A percentile compares a stretch with the other conserved stretches of the same genome.
These are phyloP conservation scores for Psilocybe subaeruginosa DNA, from an alignment of 768 basidiomycete genomes.

Conservation along the genomic window DNA sequence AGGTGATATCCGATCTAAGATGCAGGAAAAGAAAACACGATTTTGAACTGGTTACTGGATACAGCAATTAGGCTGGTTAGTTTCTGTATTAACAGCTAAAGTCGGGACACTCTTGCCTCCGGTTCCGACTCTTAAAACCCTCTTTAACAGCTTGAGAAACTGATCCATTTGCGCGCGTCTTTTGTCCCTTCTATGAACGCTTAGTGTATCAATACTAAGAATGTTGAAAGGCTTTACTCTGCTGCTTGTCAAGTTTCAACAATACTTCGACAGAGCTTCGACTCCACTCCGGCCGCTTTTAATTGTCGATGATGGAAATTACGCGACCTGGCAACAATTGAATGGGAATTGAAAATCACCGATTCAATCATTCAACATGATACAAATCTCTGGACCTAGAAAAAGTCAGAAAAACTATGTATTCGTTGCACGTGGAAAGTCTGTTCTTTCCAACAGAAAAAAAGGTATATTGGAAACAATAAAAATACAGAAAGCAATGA, in stretches of 20 bases:
- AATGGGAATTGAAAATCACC: neutral
- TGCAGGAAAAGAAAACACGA: neutral
- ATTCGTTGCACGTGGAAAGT: neutral
- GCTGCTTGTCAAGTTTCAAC: neutral
- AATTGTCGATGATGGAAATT: conserved; percentile 5
- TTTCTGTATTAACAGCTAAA: neutral
- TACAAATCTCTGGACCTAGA: neutral
- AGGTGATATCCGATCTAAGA: neutral
- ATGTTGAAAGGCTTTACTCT: neutral
- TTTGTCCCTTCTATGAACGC: neutral
- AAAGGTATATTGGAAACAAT: conserved; percentile 4
- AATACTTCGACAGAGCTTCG: neutral
- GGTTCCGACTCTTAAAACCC: conserved; percentile 6
- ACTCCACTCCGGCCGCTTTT: conserved; percentile 4
- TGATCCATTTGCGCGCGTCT: neutral
- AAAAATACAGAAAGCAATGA: conserved; percentile 23
- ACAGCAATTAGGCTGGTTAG: neutral
- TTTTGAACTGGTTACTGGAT: neutral
- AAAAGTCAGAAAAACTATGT: neutral
- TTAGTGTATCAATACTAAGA: neutral
- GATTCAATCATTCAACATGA: conserved; percentile 1
- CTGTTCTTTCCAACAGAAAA: neutral
- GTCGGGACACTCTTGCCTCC: neutral
- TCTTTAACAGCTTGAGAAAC: conserved; percentile 2
- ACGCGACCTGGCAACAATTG: conserved; percentile 1